Evolutionary conservation across 371 early-diverging fungal species (phyloP).

Genomic region (Haplosporangium sp.): DNA sequence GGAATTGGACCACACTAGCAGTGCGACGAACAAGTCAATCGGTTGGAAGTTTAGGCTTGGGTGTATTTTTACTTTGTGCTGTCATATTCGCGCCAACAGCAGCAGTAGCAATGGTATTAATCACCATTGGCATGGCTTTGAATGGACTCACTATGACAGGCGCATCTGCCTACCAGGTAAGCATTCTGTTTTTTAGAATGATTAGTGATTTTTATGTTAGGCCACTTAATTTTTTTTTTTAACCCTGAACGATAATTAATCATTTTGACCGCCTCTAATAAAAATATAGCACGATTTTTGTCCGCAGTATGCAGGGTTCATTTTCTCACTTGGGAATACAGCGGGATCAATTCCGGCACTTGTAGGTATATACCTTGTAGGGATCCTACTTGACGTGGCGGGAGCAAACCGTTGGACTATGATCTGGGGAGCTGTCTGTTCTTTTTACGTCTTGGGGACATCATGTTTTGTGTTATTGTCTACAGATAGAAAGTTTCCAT

Average conservation of each 20-base stretch:
- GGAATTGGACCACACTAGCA: constrained; percentile 31
- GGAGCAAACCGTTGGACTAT: constrained; percentile 33
- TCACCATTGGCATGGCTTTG: constrained; percentile 50
- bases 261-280: too few relatives aligned
- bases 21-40: constrained; percentile 44
- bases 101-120: constrained; percentile 31
- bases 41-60: constrained; percentile 43
- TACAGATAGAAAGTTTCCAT: constrained; percentile 14
- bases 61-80: constrained; percentile 35
- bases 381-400: constrained; percentile 26
- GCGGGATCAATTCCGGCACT: constrained; percentile 52
- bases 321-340: constrained; percentile 56
- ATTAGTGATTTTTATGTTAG: not conserved
- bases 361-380: constrained; percentile 46
- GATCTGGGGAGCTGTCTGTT: constrained; percentile 40
- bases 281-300: constrained; percentile 49
- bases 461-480: constrained; percentile 26
- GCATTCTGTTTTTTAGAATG: not conserved
- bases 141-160: constrained; percentile 55
- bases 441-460: constrained; percentile 43
- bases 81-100: constrained; percentile 37
- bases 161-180: constrained; percentile 52
- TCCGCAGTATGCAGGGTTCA: constrained; percentile 53
- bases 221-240: too few relatives aligned
- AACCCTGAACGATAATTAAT: too few relatives aligned